Base-by-base conservation (phyloP, 805 yeast species). In the Saccharomycopsis amapae region DNA sequence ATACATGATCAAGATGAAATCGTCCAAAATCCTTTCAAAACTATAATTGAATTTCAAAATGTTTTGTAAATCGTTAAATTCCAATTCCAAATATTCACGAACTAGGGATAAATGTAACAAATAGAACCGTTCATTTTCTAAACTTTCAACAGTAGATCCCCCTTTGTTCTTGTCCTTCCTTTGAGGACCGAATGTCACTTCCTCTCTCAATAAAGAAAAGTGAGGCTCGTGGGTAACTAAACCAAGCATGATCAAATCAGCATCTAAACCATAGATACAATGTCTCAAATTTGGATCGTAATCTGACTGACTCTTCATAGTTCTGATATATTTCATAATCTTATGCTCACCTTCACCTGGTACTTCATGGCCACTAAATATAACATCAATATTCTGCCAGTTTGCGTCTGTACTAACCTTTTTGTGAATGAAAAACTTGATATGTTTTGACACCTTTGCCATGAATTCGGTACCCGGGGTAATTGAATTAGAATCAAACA, bases 271-370 rank as follows among this genome's bases (percentile, higher is more conserved):
- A 62, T 90, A 90, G 41, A 90, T 78, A 71, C 97, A 90, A 60
- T 90, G 97, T 62, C 96, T 80, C 15, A 82, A 72, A 61, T 90
- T 85, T 40, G 88, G 78, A 58, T 86, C 73, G 58, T 85, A 85
- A 42, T 70, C 79, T 0, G 76, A 72, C 57, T 79, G 81, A n/a
- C 89, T 75, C 61, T 85, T 83, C 65, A 79, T 73, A 36, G 76
- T 67, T 65, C 97, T 79, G 53, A 90, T 87, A 57, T 77, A 87
- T 56, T 86, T 86, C 97, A 89, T 90, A 55, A 90, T 88, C 60
- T 90, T 90, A 66, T 90, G 97, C 67, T 90, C 97, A 65, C 97
- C 97, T 70, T 90, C 97, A 55, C 97, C 97, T 2, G 97, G 97
- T 17, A 86, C 97, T 62, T 89, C 96, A 58, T 87, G 96, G 31